Conservation (phyloP, 225 moss, liverwort and hornwort species). For the Thuidium tamariscinum region DNA sequence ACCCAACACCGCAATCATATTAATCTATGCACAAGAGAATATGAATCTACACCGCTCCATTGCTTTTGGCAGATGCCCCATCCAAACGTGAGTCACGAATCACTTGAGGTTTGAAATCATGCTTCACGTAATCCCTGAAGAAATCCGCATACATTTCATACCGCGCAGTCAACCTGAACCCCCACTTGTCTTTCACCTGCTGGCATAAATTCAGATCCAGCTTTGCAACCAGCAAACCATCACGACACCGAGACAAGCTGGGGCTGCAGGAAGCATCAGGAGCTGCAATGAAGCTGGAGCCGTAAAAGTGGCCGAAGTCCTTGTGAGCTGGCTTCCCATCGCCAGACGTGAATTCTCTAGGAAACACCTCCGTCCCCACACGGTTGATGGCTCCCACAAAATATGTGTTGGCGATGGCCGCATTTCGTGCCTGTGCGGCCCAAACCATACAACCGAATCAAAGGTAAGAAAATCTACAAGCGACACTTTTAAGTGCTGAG, state of each 20-base stretch:
- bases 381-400: constrained; percentile 92
- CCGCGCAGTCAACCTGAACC: constrained; percentile 78
- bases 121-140: constrained; percentile 54
- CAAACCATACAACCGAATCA: neutral
- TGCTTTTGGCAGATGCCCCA: neutral
- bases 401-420: constrained; percentile 89
- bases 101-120: constrained; percentile 61
- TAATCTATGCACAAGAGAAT: neutral
- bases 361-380: constrained; percentile 88
- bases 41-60: neutral
- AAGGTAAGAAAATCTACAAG: neutral
- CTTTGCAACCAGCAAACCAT: constrained; percentile 74
- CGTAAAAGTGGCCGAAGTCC: constrained; percentile 96
- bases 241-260: constrained; percentile 69
- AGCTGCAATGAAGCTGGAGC: constrained; percentile 86
- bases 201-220: constrained; percentile 84
- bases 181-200: constrained; percentile 97
- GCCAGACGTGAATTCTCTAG: constrained; percentile 89
- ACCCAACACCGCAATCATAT: neutral
- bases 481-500: neutral
- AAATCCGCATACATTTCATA: constrained; percentile 77
- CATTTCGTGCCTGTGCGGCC: constrained; percentile 79
- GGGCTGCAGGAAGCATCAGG: constrained; percentile 96
- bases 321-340: constrained; percentile 85
- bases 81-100: constrained; percentile 56